Percentiles rank a stretch among this genome's conserved stretches.
Conservation (phyloP, 768 basidiomycete genomes). For the Tricholoma matsutake region DNA sequence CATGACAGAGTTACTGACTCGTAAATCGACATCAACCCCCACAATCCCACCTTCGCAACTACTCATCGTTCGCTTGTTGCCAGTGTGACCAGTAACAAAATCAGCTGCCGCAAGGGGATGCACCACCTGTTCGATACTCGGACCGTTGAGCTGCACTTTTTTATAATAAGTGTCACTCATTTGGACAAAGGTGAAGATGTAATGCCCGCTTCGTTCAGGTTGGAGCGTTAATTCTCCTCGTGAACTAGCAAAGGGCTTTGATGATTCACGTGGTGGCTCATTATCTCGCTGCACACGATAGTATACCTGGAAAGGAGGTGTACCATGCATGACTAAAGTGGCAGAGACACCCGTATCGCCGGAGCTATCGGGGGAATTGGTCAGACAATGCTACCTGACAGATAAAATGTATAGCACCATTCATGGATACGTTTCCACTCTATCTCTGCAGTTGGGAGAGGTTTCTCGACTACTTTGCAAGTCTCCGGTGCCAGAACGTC, state of each 20-base stretch:
- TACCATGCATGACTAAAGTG: constrained; percentile 81
- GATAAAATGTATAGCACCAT: constrained; percentile 51
- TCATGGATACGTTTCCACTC: constrained; percentile 89
- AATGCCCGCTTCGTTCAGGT: constrained; percentile 87
- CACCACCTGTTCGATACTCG: constrained; percentile 82
- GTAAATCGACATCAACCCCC: constrained; percentile 76
- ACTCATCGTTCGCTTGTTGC: constrained; percentile 54
- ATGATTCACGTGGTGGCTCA: constrained; percentile 55
- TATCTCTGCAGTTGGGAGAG: constrained; percentile 79
- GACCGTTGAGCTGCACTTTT: constrained; percentile 67
- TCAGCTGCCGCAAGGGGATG: constrained; percentile 84
- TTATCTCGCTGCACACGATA: constrained; percentile 74
- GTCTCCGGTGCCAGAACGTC: constrained; percentile 81
- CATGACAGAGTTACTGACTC: constrained; percentile 45
- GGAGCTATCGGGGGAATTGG: constrained; percentile 46
- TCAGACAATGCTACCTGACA: not conserved
- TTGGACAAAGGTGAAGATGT: constrained; percentile 75
- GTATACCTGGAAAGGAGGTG: constrained; percentile 83
- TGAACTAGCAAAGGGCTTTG: constrained; percentile 61
- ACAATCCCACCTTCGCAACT: constrained; percentile 80
- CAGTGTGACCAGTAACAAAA: constrained; percentile 47
- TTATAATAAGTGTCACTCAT: constrained; percentile 86
- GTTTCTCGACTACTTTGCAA: constrained; percentile 73
- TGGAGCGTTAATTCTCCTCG: constrained; percentile 81
- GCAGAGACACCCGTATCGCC: constrained; percentile 92